Percentiles rank a stretch among this genome's conserved stretches.
phyloP scores from a whole-genome alignment of 2,329 filamentous ascomycete species.

The Neofusicoccum laricinum region DNA sequence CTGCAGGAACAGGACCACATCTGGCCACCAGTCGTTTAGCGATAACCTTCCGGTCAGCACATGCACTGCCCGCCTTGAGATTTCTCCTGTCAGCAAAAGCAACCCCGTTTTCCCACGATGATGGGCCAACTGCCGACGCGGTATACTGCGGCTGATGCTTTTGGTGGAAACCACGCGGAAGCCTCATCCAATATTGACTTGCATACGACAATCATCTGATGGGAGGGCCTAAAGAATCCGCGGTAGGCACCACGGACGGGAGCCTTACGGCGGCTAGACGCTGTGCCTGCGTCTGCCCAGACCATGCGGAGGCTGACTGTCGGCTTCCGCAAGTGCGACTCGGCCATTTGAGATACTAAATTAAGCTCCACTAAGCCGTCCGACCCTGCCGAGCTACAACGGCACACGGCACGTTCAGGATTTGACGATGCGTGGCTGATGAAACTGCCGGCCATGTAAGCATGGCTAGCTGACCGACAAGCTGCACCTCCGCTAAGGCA shows the following conservation, averaged over 20 bases:
- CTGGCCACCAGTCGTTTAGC: background rate
- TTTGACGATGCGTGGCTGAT: background rate
- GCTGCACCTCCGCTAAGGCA: background rate
- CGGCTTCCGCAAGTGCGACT: background rate
- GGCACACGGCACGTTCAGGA: background rate
- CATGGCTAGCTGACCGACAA: constrained; percentile 1
- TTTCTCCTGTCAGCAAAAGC: background rate
- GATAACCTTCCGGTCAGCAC: background rate
- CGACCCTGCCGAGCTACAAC: background rate
- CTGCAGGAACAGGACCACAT: background rate
- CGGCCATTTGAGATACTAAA: background rate
- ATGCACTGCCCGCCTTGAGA: background rate
- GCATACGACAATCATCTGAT: constrained; percentile 6
- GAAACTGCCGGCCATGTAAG: constrained; percentile 1
- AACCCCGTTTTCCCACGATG: background rate
- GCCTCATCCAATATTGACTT: constrained; percentile 4
- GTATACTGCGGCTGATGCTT: background rate
- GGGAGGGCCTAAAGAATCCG: background rate
- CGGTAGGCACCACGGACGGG: background rate
- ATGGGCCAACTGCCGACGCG: background rate
- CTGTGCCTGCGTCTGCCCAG: constrained; percentile 5
- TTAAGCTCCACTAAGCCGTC: constrained; percentile 10
- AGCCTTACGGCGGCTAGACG: background rate
- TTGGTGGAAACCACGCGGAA: background rate
- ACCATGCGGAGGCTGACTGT: background rate